Conservation (phyloP, 116 monocot species). For the Phalaenopsis hybrid region DNA sequence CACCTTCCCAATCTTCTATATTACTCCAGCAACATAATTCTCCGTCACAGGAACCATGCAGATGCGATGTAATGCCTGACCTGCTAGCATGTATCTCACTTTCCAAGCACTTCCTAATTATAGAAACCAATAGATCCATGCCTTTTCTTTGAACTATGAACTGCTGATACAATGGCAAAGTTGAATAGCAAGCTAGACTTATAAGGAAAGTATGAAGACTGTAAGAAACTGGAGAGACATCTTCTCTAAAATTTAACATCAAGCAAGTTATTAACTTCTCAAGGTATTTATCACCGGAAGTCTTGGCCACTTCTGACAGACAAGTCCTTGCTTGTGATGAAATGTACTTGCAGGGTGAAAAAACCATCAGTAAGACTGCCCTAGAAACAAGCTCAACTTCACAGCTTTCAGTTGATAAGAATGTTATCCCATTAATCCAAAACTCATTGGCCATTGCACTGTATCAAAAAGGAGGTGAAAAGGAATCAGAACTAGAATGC, state of each 20-base stretch:
- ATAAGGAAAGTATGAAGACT: conserved; percentile 32
- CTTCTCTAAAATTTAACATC: conserved; percentile 19
- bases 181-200: conserved; percentile 41
- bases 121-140: conserved; percentile 28
- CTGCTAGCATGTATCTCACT: conserved; percentile 35
- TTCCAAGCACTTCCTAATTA: conserved; percentile 44
- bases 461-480: conserved; percentile 2
- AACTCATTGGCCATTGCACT: conserved; percentile 47
- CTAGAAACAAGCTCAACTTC: conserved; percentile 48
- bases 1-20: conserved; percentile 36
- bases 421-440: conserved; percentile 29
- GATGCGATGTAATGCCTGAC: conserved; percentile 35
- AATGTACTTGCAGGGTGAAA: conserved; percentile 73
- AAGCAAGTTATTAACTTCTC: conserved; percentile 30
- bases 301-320: conserved; percentile 26
- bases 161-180: conserved; percentile 33
- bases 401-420: conserved; percentile 12
- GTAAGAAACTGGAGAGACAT: conserved; percentile 23
- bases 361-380: conserved; percentile 53
- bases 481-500: background rate
- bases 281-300: conserved; percentile 21
- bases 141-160: conserved; percentile 38
- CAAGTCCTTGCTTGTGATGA: conserved; percentile 28
- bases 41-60: conserved; percentile 25
- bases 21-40: conserved; percentile 51